These are phyloP conservation scores for Podospora sp. DNA, from an alignment of 495 filamentous ascomycete genomes.

Conservation along the genomic window DNA sequence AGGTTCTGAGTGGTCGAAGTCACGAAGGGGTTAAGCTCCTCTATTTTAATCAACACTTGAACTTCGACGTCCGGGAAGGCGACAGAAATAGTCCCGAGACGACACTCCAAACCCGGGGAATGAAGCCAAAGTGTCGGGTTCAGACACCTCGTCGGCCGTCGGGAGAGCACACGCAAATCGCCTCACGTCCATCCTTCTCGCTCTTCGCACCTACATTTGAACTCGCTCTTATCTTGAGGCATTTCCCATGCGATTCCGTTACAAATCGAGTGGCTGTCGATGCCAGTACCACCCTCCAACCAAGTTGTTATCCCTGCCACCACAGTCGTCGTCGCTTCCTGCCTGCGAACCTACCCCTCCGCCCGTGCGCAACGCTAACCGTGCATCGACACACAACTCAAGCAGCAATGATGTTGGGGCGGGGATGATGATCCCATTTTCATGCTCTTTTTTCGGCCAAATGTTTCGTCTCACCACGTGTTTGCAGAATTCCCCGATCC, in stretches of 20 bases:
- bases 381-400: slow-evolving; percentile 4
- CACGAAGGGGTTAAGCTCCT: neutral
- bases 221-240: slow-evolving; percentile 10
- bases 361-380: slow-evolving; percentile 19
- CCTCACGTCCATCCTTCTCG: neutral
- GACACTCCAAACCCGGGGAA: neutral
- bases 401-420: neutral
- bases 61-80: neutral
- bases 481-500: slow-evolving; percentile 1
- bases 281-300: neutral
- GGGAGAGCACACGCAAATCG: neutral
- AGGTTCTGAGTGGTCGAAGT: neutral
- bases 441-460: slow-evolving; percentile 7
- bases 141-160: neutral
- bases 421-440: slow-evolving; percentile 11
- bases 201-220: neutral
- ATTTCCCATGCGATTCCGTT: slow-evolving; percentile 9
- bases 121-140: neutral
- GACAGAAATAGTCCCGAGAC: neutral
- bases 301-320: slow-evolving; percentile 1
- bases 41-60: neutral
- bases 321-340: slow-evolving; percentile 1
- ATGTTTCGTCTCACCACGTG: slow-evolving; percentile 13
- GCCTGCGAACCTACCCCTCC: slow-evolving; percentile 9
- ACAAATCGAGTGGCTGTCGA: slow-evolving; percentile 12